Base-by-base conservation (phyloP, 2,329 filamentous ascomycete genomes). In the Exophiala xenobiotica region DNA sequence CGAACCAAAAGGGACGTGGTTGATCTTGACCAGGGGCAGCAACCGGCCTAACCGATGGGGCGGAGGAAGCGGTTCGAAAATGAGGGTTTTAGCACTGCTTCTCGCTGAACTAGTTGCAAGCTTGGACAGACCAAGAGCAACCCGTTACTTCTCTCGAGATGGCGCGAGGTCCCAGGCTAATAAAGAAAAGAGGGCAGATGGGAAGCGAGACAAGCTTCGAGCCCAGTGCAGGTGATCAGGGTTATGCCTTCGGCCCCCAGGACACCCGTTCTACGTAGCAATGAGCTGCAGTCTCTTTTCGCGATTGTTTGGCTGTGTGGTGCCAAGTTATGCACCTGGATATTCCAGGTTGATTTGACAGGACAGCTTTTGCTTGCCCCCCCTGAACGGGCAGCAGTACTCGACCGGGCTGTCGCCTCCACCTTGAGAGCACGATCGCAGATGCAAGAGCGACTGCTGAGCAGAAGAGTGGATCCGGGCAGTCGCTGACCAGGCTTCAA, bases 1-100 rank as follows among this genome's bases (percentile, higher is more conserved):
- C 51, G 39, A 43, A 35, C 38, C 43, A 46, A 56, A 52, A 47
- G 46, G 43, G 22, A 33, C 35, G 42, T n/a, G 49, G 46, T 44
- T 59, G 53, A 52, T 54, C 46, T 58, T 37, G 51, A 59, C 41
- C 54, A 57, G 54, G 56, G 56, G 53, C 51, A 48, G 42, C n/a
- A 48, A 51, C 45, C 48, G 38, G 50, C 49, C 49, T 41, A 57
- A 47, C 46, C 54, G 52, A 57, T 41, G 49, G 51, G 46, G 46
- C 52, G 42, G 50, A 39, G 45, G 31, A 35, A 47, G 38, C 48
- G 41, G 52, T 39, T 50, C 42, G 49, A 48, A 54, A 55, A 43
- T 22, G 37, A 46, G 48, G 49, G 45, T 31, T 57, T 58, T 57
- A 54, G 51, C 41, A 53, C 46, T 45, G 38, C 42, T 49, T 38